Conservation (phyloP, 768 basidiomycete genomes). For the Holtermanniella nyarrowii region DNA sequence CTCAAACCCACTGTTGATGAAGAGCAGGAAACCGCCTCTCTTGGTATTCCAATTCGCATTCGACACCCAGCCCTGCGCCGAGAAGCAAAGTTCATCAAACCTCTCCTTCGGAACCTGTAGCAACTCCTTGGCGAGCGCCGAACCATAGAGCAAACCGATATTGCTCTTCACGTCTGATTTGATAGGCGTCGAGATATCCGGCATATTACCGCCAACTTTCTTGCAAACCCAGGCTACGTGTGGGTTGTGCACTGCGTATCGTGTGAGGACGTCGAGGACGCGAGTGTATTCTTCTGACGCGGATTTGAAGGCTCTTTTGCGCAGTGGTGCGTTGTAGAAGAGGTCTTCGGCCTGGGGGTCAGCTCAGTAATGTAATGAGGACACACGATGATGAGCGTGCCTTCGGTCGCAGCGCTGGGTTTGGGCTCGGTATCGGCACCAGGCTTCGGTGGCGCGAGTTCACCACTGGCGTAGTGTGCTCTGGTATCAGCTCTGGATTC, state of each 20-base stretch:
- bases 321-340: slow-evolving; percentile 84
- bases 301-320: slow-evolving; percentile 71
- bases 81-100: slow-evolving; percentile 51
- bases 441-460: slow-evolving; percentile 57
- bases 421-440: slow-evolving; percentile 67
- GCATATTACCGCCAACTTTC: slow-evolving; percentile 69
- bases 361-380: neutral
- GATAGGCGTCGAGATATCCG: slow-evolving; percentile 72
- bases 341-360: slow-evolving; percentile 75
- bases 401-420: slow-evolving; percentile 87
- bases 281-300: slow-evolving; percentile 83
- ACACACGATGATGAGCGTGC: slow-evolving; percentile 73
- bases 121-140: slow-evolving; percentile 67
- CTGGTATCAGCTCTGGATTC: slow-evolving; percentile 43
- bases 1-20: slow-evolving; percentile 77
- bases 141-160: slow-evolving; percentile 72
- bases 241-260: slow-evolving; percentile 90
- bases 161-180: slow-evolving; percentile 55
- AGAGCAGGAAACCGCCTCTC: slow-evolving; percentile 71
- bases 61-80: slow-evolving; percentile 64
- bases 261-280: slow-evolving; percentile 81
- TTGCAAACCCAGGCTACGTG: slow-evolving; percentile 79
- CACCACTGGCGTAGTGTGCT: slow-evolving; percentile 71
- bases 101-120: slow-evolving; percentile 35
- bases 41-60: slow-evolving; percentile 83